Conservation (phyloP, 371 early-diverging fungal genomes). For the Aphelidium insulamus region DNA sequence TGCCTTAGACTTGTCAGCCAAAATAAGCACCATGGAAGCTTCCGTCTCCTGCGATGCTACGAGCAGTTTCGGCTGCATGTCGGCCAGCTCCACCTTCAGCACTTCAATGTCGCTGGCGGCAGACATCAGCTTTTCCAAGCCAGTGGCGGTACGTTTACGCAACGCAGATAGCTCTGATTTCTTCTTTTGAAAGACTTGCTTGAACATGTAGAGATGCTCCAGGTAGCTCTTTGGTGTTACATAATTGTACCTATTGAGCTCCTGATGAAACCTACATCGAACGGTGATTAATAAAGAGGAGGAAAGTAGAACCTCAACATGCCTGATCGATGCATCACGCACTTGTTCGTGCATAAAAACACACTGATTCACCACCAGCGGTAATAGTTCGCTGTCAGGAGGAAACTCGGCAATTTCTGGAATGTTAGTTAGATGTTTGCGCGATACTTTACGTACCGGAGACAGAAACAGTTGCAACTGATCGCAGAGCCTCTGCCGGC, state of each 20-base stretch:
- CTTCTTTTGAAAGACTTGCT: constrained; percentile 24
- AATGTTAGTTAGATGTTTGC: neutral
- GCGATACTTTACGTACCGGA: constrained; percentile 4
- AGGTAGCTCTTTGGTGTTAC: constrained; percentile 29
- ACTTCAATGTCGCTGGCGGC: constrained; percentile 32
- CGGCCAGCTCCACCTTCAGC: constrained; percentile 28
- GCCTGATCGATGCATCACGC: constrained; percentile 17
- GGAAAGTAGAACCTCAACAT: too few species aligned
- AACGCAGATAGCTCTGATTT: constrained; percentile 20
- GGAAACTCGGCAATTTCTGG: neutral
- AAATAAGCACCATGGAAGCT: constrained; percentile 28
- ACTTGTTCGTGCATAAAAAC: constrained; percentile 33
- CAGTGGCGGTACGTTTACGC: constrained; percentile 27
- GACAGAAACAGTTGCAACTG: constrained; percentile 24
- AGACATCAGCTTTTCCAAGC: constrained; percentile 25
- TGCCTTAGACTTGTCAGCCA: constrained; percentile 26
- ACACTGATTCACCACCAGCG: constrained; percentile 24
- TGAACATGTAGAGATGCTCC: constrained; percentile 23
- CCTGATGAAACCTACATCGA: constrained; percentile 17
- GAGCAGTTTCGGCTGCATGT: constrained; percentile 30
- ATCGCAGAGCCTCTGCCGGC: constrained; percentile 31
- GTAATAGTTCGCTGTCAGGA: neutral
- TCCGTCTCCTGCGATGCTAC: constrained; percentile 32
- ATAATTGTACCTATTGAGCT: constrained; percentile 24
- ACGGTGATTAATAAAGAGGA: too few species aligned